Evolutionary conservation across 1,139 yeast species (phyloP), one percentile per base, ranked within the genome.

Genomic region (Diutina sp.): DNA sequence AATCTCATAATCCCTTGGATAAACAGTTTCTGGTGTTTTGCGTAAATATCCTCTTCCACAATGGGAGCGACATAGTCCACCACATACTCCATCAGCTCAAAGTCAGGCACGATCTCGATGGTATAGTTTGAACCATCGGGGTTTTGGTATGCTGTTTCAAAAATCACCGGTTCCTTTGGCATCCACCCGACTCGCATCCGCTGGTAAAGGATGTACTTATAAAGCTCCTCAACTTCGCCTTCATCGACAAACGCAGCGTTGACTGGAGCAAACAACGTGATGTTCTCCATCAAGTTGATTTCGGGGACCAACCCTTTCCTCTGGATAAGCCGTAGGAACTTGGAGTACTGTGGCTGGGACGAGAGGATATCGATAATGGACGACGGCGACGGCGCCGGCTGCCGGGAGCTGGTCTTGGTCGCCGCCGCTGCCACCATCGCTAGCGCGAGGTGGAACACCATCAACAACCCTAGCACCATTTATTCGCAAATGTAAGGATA

Each of bases 211-310:
- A 76, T 64, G 58, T 76, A 76, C 21, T 50, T 50, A 28, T 32
- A 30, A 4, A 50, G n/a, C 7, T 50, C 62, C 2, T 60, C 60
- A 2, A 58, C 48, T 25, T 59, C 56, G 16, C 53, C 53, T 6
- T 48, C 45, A 29, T 61, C 65, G 16, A 72, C 75, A 68, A 87
- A 90, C 0, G 97, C 97, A 63, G 87, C 83, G 69, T 91, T 90
- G 21, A 88, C 79, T 0, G 98, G 97, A 0, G 97, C 97, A 54
- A 90, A 67, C 21, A 91, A 70, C 0, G 98, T 90, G 56, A 85
- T 78, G 66, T 90, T 87, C 46, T 74, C 72, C 60, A 87, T 69
- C 46, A 73, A 72, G 66, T 90, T 91, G 55, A 93, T 68, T 44
- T 72, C 69, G 1, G 95, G 95, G 1, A 93, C 73, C 60, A 87